Percentiles rank a stretch among this genome's conserved stretches.
Conservation (phyloP, 106 monocot genomes). For the Platanthera guangdongensis region DNA sequence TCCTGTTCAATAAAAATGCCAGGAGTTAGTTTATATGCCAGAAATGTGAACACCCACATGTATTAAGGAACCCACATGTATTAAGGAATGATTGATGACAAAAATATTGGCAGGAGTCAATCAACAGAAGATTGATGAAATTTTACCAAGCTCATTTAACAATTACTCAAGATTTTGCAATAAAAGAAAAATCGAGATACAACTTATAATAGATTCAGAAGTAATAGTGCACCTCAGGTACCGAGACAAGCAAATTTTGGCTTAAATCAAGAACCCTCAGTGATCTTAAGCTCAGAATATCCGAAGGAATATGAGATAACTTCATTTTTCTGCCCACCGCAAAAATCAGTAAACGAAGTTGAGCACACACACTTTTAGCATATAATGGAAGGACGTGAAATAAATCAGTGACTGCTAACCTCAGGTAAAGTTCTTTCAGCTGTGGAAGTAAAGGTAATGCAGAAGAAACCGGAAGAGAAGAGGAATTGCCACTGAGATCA, state of each 20-base stretch:
- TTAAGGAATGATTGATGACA: background rate
- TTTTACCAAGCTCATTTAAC: background rate
- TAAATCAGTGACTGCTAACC: slow-evolving; percentile 26
- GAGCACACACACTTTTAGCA: background rate
- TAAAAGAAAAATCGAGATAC: background rate
- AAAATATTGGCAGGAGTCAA: background rate
- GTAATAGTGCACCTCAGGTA: slow-evolving; percentile 55
- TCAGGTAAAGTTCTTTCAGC: slow-evolving; percentile 83
- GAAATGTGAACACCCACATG: background rate
- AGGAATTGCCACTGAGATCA: slow-evolving; percentile 75
- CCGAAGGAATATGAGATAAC: slow-evolving; percentile 46
- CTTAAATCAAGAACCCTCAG: slow-evolving; percentile 74
- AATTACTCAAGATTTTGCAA: background rate
- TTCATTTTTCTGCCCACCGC: slow-evolving; percentile 56
- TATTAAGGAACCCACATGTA: background rate
- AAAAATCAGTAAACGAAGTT: slow-evolving; percentile 14
- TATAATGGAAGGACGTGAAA: background rate
- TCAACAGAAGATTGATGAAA: background rate
- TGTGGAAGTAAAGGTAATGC: slow-evolving; percentile 40
- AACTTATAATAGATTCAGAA: background rate
- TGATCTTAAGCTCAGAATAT: slow-evolving; percentile 34
- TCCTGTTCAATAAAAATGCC: slow-evolving; percentile 31
- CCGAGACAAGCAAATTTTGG: slow-evolving; percentile 56
- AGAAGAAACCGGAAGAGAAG: slow-evolving; percentile 52
- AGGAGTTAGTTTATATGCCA: background rate